Conservation (phyloP, 208 protist genomes). For the Phytomonas sp. region DNA sequence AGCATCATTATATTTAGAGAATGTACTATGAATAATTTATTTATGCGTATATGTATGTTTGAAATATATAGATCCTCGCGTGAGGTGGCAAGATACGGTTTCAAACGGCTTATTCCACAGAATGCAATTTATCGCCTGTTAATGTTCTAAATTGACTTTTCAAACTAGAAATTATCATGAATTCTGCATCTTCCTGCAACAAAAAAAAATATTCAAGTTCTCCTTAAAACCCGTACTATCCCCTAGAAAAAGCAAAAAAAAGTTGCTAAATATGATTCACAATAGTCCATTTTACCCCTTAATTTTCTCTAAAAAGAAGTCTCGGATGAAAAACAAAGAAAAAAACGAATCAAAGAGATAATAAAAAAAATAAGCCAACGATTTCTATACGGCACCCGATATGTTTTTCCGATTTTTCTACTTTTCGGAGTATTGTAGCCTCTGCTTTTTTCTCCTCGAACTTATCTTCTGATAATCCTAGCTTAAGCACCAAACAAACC, state of each 20-base stretch:
- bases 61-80: not conserved
- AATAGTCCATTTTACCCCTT: not conserved
- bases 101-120: not conserved
- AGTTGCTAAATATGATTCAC: not conserved
- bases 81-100: not conserved
- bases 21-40: not conserved
- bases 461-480: not conserved
- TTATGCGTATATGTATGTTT: not conserved
- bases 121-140: not conserved
- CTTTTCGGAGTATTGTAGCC: not conserved
- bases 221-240: not conserved
- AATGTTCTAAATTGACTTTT: not conserved
- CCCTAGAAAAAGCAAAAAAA: not conserved
- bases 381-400: not conserved
- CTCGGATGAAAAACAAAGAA: constrained; percentile 12
- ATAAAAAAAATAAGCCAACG: constrained; percentile 7
- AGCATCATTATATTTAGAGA: not conserved
- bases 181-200: not conserved
- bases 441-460: not conserved
- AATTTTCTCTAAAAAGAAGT: constrained; percentile 7
- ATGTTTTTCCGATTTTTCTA: not conserved
- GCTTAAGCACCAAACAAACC: not conserved
- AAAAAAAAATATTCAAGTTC: not conserved
- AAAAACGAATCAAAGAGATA: constrained; percentile 13
- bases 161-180: not conserved